phyloP scores from a whole-genome alignment of 352 stramenopile genomes.

The Pythium utonaiense region DNA sequence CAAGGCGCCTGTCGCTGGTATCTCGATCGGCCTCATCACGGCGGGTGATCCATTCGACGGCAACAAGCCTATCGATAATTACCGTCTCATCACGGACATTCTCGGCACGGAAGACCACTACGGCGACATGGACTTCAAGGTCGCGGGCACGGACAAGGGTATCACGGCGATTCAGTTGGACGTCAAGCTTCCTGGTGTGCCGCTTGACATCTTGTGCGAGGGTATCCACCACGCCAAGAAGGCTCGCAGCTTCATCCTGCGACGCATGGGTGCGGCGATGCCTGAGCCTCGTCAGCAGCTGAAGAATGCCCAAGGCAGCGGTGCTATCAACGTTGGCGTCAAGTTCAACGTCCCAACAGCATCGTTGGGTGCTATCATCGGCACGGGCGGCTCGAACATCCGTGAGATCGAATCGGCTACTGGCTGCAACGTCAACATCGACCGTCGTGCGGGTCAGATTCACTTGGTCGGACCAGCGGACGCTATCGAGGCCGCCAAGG shows the following conservation, averaged over 20 bases:
- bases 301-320: slow-evolving; percentile 38
- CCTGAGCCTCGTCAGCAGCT: slow-evolving; percentile 49
- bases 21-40: slow-evolving; percentile 92
- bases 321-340: slow-evolving; percentile 39
- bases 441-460: slow-evolving; percentile 84
- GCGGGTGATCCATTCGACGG: slow-evolving; percentile 63
- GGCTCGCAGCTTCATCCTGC: slow-evolving; percentile 77
- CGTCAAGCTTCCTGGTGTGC: slow-evolving; percentile 92
- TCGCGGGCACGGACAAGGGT: slow-evolving; percentile 85
- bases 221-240: slow-evolving; percentile 83
- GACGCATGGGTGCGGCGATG: slow-evolving; percentile 79
- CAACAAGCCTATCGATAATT: slow-evolving; percentile 64
- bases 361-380: slow-evolving; percentile 67
- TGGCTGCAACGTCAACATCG: slow-evolving; percentile 61
- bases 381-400: slow-evolving; percentile 70
- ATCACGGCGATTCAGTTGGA: slow-evolving; percentile 97
- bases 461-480: slow-evolving; percentile 84
- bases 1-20: slow-evolving; percentile 90
- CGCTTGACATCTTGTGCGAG: slow-evolving; percentile 79
- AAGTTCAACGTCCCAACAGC: slow-evolving; percentile 58
- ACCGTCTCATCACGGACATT: slow-evolving; percentile 96
- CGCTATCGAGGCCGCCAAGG: slow-evolving; percentile 72
- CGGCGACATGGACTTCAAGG: slow-evolving; percentile 99
- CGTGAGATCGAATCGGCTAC: slow-evolving; percentile 66
- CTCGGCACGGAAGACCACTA: slow-evolving; percentile 96